Evolutionary conservation across 257 asterid genomes (phyloP).

Genomic region (Primulina huaijiensis): DNA sequence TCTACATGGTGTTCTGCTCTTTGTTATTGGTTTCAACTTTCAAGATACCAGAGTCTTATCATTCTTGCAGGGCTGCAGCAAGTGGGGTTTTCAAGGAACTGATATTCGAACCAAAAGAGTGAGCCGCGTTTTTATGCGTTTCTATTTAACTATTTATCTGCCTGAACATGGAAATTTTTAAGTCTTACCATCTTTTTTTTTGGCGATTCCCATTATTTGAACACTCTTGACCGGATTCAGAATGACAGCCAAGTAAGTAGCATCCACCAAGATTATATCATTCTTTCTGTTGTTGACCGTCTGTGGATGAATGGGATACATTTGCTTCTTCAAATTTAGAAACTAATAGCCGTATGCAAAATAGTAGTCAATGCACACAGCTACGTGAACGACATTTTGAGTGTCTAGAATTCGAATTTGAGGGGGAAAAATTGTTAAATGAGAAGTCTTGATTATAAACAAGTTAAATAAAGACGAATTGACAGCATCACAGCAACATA

Average conservation of each 20-base stretch:
- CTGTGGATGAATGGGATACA: neutral
- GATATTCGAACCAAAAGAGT: slow-evolving; percentile 90
- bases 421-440: too few species aligned
- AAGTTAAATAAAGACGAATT: too few species aligned
- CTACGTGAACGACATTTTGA: too few species aligned
- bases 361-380: too few species aligned
- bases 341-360: neutral
- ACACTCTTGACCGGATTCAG: slow-evolving; percentile 85
- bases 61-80: slow-evolving; percentile 92
- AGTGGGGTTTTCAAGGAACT: slow-evolving; percentile 91
- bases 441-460: too few species aligned
- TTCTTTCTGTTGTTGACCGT: slow-evolving; percentile 7
- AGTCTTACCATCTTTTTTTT: slow-evolving; percentile 6
- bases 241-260: slow-evolving; percentile 75
- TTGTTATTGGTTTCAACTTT: neutral
- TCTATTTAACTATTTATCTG: neutral
- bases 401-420: too few species aligned
- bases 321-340: neutral
- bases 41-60: slow-evolving; percentile 29
- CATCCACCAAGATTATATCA: slow-evolving; percentile 14
- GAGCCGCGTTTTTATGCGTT: slow-evolving; percentile 22
- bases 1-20: neutral
- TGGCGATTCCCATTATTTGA: slow-evolving; percentile 23
- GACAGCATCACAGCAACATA: too few species aligned
- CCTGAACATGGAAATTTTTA: neutral